Percentiles rank a stretch among this genome's conserved stretches.
These are phyloP conservation scores for Aspergillus hancockii DNA, from an alignment of 495 filamentous ascomycete genomes.

Conservation along the genomic window DNA sequence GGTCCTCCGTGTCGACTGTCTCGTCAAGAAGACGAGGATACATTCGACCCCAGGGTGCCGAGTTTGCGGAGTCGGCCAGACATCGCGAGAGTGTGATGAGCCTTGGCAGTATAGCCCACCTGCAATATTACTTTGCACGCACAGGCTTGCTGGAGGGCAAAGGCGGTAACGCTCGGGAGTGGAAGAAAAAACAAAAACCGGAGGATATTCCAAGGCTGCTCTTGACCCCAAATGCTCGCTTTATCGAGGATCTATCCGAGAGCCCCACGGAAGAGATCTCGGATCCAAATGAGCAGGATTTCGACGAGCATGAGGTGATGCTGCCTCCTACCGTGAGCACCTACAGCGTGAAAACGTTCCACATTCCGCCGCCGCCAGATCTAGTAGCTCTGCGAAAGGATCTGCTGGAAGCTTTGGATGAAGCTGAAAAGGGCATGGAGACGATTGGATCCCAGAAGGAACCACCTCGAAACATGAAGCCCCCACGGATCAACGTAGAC, in stretches of 20 bases:
- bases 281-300: slow-evolving; percentile 47
- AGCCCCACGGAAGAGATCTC: slow-evolving; percentile 55
- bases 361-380: slow-evolving; percentile 83
- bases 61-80: slow-evolving; percentile 87
- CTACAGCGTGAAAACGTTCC: slow-evolving; percentile 84
- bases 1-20: slow-evolving; percentile 53
- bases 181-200: slow-evolving; percentile 56
- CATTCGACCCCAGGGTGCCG: slow-evolving; percentile 84
- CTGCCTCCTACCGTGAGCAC: slow-evolving; percentile 95
- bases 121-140: slow-evolving; percentile 97
- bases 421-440: slow-evolving; percentile 66
- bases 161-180: slow-evolving; percentile 77
- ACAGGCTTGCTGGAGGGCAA: slow-evolving; percentile 94
- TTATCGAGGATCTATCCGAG: slow-evolving; percentile 45
- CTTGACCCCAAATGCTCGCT: slow-evolving; percentile 44
- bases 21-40: slow-evolving; percentile 73
- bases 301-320: slow-evolving; percentile 65
- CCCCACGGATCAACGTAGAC: slow-evolving; percentile 36
- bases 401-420: slow-evolving; percentile 66
- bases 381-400: slow-evolving; percentile 74
- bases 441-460: slow-evolving; percentile 40
- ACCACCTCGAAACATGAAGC: slow-evolving; percentile 29
- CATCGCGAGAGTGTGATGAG: slow-evolving; percentile 93
- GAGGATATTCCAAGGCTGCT: slow-evolving; percentile 42
- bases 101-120: slow-evolving; percentile 91